Evolutionary conservation across 1,284 basidiomycete species (phyloP).

Genomic region (Cutaneotrichosporon cavernicola): DNA sequence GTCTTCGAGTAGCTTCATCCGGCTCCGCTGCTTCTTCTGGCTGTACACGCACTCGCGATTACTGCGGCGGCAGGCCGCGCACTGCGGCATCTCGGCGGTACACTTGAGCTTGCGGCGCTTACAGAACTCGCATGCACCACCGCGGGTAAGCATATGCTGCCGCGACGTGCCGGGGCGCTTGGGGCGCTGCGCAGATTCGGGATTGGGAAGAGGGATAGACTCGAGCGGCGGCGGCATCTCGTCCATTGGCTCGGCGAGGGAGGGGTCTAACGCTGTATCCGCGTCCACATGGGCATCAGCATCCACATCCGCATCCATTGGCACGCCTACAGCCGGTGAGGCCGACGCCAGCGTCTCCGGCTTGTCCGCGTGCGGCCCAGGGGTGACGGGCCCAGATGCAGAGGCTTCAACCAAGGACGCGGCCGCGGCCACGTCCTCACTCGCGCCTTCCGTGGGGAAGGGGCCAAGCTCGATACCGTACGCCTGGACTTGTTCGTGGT

Average conservation of each 20-base stretch:
- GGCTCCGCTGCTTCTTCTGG: conserved; percentile 49
- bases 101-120: conserved; percentile 53
- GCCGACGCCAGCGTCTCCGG: neutral
- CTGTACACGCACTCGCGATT: conserved; percentile 47
- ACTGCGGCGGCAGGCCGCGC: conserved; percentile 41
- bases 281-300: too few relatives aligned
- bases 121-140: conserved; percentile 53
- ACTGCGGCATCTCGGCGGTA: conserved; percentile 46
- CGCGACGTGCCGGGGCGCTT: conserved; percentile 46
- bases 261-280: neutral
- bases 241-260: neutral
- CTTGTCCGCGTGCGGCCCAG: neutral
- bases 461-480: conserved; percentile 20
- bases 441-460: conserved; percentile 2
- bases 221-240: neutral
- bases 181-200: conserved; percentile 2
- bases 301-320: neutral
- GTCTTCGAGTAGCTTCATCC: conserved; percentile 48
- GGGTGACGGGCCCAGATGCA: neutral
- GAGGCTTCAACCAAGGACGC: neutral
- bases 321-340: neutral
- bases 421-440: too few relatives aligned
- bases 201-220: neutral
- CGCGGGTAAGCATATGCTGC: conserved; percentile 48
- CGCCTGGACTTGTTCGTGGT: conserved; percentile 2